Percentiles rank a stretch among this genome's conserved stretches.
These are phyloP conservation scores for Diaporthe citriasiana DNA, from an alignment of 2,329 filamentous ascomycete species.

Conservation along the genomic window DNA sequence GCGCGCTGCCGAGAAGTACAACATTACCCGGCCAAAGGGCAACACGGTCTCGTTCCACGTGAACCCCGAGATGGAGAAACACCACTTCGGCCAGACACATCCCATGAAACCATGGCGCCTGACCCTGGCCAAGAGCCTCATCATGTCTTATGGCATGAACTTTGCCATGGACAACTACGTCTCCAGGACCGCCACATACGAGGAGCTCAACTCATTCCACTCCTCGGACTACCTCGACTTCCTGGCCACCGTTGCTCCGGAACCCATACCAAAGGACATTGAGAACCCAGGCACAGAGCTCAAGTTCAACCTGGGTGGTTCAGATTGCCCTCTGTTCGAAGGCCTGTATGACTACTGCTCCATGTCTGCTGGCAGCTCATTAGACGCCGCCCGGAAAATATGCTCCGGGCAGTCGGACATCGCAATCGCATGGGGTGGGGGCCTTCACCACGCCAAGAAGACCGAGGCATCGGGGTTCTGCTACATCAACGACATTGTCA, in stretches of 20 bases:
- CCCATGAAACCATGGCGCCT: constrained; percentile 99
- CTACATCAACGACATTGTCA: constrained; percentile 98
- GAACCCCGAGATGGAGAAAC: constrained; percentile 93
- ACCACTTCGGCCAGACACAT: constrained; percentile 97
- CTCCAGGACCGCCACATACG: constrained; percentile 84
- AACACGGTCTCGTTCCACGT: constrained; percentile 96
- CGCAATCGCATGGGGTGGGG: constrained; percentile 97
- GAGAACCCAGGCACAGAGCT: constrained; percentile 74
- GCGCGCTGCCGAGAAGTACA: constrained; percentile 70
- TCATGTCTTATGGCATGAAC: constrained; percentile 95
- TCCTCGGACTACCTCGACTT: constrained; percentile 92
- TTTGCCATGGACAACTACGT: constrained; percentile 97
- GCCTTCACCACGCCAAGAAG: constrained; percentile 96
- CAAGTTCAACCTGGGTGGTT: constrained; percentile 88
- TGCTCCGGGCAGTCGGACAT: constrained; percentile 91
- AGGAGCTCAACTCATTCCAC: constrained; percentile 91
- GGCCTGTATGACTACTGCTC: constrained; percentile 96
- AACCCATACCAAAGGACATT: constrained; percentile 74
- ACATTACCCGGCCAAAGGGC: constrained; percentile 84
- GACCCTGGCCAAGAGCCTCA: constrained; percentile 93
- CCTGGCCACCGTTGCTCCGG: constrained; percentile 78
- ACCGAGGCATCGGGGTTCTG: constrained; percentile 95
- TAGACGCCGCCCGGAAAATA: constrained; percentile 92
- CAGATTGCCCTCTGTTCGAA: constrained; percentile 97
- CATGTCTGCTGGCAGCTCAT: constrained; percentile 89